Conservation (phyloP, 805 yeast species). For the Dipodascopsis uninucleata region DNA sequence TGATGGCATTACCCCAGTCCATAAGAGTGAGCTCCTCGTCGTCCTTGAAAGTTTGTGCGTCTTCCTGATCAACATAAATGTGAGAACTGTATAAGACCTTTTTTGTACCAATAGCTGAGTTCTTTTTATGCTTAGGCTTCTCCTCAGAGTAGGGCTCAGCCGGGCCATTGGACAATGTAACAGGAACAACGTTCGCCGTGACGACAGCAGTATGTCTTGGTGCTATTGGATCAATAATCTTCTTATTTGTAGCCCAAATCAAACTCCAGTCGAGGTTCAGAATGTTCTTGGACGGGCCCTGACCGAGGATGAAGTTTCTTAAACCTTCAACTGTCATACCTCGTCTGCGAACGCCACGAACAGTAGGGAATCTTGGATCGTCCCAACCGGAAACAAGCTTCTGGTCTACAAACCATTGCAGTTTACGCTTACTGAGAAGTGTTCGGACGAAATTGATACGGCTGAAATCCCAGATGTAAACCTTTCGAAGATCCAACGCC, state of each 20-base stretch:
- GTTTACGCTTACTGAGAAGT: slow-evolving; percentile 89
- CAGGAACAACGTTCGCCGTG: slow-evolving; percentile 56
- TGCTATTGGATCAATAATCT: slow-evolving; percentile 93
- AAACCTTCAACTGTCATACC: slow-evolving; percentile 99
- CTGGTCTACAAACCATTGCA: slow-evolving; percentile 98
- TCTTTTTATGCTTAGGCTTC: slow-evolving; percentile 92
- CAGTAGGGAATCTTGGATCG: slow-evolving; percentile 99
- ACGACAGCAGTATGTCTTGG: slow-evolving; percentile 90
- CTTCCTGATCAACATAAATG: slow-evolving; percentile 79
- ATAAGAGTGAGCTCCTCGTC: slow-evolving; percentile 94
- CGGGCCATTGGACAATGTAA: slow-evolving; percentile 66
- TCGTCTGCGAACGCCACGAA: slow-evolving; percentile 98
- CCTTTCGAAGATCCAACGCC: slow-evolving; percentile 79
- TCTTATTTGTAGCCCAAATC: slow-evolving; percentile 97
- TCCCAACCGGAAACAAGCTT: slow-evolving; percentile 90
- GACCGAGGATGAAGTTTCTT: slow-evolving; percentile 85
- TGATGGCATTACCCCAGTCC: slow-evolving; percentile 97
- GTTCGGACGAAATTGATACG: slow-evolving; percentile 97
- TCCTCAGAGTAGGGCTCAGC: slow-evolving; percentile 57
- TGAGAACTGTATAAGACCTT: slow-evolving; percentile 62
- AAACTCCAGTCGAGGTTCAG: slow-evolving; percentile 96
- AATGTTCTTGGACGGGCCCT: slow-evolving; percentile 97
- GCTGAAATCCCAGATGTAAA: slow-evolving; percentile 96
- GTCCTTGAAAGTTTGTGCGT: slow-evolving; percentile 67
- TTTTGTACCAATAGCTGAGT: slow-evolving; percentile 84